Evolutionary conservation across 495 filamentous ascomycete genomes (phyloP).

Genomic region (Podospora anserina): DNA sequence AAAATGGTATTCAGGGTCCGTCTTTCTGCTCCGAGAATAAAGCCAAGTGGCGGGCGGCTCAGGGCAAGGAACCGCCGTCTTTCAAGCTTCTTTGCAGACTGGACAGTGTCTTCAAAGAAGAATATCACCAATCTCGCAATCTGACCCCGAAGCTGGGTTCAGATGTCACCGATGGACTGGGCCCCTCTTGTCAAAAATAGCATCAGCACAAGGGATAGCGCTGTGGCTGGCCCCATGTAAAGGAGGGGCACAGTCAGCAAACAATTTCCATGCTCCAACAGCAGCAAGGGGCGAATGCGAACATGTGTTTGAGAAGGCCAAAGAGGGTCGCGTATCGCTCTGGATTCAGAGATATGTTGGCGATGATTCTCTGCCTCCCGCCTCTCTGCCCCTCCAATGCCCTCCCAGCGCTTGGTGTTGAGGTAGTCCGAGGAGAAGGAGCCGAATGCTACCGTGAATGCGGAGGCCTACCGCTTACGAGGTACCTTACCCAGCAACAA

Average conservation of each 20-base stretch:
- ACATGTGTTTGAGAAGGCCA: not conserved
- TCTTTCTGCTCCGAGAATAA: not conserved
- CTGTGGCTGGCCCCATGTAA: not conserved
- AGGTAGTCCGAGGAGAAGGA: conserved; percentile 7
- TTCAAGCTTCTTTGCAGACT: no score
- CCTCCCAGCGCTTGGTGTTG: not conserved
- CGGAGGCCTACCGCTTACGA: not conserved
- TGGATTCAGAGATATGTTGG: not conserved
- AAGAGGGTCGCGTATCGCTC: not conserved
- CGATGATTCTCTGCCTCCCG: not conserved
- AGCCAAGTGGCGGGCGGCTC: not conserved
- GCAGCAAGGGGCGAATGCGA: not conserved
- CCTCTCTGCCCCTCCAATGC: no score
- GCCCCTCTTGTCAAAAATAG: not conserved
- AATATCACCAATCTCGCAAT: not conserved
- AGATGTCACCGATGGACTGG: not conserved
- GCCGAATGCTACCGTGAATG: not conserved
- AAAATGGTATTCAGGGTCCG: not conserved
- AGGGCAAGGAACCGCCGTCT: no score
- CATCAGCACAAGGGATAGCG: not conserved
- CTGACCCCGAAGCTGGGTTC: not conserved
- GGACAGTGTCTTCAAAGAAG: not conserved
- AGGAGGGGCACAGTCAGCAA: conserved; percentile 6
- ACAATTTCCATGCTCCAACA: conserved; percentile 5
- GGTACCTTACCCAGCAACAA: not conserved